A percentile compares a stretch with the other conserved stretches of the same genome.
Evolutionary conservation across 345 rosid species (phyloP).

Genomic region (Gossypium raimondii): DNA sequence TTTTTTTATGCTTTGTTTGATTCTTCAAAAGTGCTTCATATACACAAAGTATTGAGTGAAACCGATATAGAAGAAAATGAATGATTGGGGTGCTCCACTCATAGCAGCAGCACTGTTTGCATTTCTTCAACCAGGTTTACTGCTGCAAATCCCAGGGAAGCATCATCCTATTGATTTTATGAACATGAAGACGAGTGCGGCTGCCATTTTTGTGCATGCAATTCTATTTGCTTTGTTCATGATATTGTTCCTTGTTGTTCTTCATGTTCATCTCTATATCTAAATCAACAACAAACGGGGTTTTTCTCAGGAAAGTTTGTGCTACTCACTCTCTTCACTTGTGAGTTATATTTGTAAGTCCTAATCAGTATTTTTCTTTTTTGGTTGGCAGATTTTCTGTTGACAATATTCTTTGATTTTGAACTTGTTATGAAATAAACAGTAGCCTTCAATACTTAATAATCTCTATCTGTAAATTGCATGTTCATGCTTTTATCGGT

Average conservation of each 20-base stretch:
- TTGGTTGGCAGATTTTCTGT: not conserved
- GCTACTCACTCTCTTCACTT: not conserved
- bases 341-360: not conserved
- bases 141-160: slow-evolving; percentile 74
- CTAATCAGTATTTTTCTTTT: not conserved
- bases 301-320: not conserved
- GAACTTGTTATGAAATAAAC: no score
- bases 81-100: slow-evolving; percentile 87
- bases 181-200: slow-evolving; percentile 80
- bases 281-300: slow-evolving; percentile 21
- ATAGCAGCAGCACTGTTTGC: slow-evolving; percentile 85
- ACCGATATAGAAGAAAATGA: slow-evolving; percentile 31
- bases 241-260: slow-evolving; percentile 63
- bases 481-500: no score
- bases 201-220: slow-evolving; percentile 67
- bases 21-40: not conserved
- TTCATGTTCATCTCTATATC: slow-evolving; percentile 59
- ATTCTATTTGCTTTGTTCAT: slow-evolving; percentile 67
- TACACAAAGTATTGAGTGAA: slow-evolving; percentile 2
- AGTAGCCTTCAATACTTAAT: no score
- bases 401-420: not conserved
- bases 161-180: slow-evolving; percentile 64
- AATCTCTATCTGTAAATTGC: no score
- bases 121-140: slow-evolving; percentile 66
- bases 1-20: not conserved